Conservation (phyloP, 2,329 filamentous ascomycete species). For the Fusarium mangiferae region DNA sequence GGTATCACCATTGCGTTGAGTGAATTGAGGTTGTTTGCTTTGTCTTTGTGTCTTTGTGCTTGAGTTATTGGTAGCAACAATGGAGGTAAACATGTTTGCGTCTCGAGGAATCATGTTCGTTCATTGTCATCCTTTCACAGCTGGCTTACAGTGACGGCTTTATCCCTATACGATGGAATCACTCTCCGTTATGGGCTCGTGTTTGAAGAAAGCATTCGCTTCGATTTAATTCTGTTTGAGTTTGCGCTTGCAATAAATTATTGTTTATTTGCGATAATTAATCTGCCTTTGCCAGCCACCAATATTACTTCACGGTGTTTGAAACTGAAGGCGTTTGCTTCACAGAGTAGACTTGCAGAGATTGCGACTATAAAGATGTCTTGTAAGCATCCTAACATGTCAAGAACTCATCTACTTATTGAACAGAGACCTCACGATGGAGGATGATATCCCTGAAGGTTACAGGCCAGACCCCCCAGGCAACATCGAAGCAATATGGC, state of each 20-base stretch:
- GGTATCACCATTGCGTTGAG: slow-evolving; percentile 16
- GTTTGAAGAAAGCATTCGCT: background rate
- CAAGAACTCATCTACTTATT: background rate
- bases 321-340: background rate
- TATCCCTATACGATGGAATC: background rate
- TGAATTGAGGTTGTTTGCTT: background rate
- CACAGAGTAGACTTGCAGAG: background rate
- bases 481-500: background rate
- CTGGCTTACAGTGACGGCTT: slow-evolving; percentile 10
- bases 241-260: background rate
- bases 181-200: background rate
- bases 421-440: background rate
- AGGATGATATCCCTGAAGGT: background rate
- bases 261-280: background rate
- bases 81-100: background rate
- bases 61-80: too few species aligned
- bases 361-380: background rate
- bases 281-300: background rate
- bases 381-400: background rate
- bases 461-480: background rate
- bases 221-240: background rate
- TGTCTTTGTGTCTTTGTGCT: background rate
- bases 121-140: background rate
- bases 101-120: background rate
- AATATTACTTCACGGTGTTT: background rate